These are phyloP conservation scores for Epichloe gansuensis DNA, from an alignment of 2,329 filamentous ascomycete genomes.

Conservation along the genomic window DNA sequence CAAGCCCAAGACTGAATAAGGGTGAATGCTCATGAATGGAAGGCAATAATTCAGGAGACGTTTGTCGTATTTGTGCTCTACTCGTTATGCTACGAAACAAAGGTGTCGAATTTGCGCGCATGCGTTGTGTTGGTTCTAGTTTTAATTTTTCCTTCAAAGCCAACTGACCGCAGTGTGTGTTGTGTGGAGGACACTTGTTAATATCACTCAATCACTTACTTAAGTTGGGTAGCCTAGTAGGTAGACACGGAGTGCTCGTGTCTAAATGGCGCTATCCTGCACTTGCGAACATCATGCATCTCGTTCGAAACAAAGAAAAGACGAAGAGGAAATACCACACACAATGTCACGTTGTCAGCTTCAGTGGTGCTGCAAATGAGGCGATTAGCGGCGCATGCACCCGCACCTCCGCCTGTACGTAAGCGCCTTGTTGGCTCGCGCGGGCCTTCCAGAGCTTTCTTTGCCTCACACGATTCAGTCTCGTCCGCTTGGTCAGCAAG, in stretches of 20 bases:
- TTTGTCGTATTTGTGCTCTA: conserved; percentile 1
- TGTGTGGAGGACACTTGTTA: too few relatives aligned
- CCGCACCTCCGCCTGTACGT: conserved; percentile 1
- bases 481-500: conserved; percentile 1
- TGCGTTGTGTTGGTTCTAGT: not conserved
- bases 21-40: not conserved
- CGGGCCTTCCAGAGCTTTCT: conserved; percentile 7
- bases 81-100: not conserved
- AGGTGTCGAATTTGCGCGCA: not conserved
- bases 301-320: too few relatives aligned
- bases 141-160: not conserved
- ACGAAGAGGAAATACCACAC: too few relatives aligned
- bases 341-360: not conserved
- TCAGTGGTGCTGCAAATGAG: not conserved
- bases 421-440: conserved; percentile 2
- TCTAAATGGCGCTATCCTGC: too few relatives aligned
- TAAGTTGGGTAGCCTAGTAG: too few relatives aligned
- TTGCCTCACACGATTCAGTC: not conserved
- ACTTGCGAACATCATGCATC: too few relatives aligned
- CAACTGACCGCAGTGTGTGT: not conserved
- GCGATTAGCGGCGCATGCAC: not conserved
- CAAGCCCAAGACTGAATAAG: conserved; percentile 33
- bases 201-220: too few relatives aligned
- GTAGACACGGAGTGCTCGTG: too few relatives aligned
- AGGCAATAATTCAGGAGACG: conserved; percentile 5